These are phyloP conservation scores for Petrea volubilis DNA, from an alignment of 257 asterid species.

Conservation along the genomic window DNA sequence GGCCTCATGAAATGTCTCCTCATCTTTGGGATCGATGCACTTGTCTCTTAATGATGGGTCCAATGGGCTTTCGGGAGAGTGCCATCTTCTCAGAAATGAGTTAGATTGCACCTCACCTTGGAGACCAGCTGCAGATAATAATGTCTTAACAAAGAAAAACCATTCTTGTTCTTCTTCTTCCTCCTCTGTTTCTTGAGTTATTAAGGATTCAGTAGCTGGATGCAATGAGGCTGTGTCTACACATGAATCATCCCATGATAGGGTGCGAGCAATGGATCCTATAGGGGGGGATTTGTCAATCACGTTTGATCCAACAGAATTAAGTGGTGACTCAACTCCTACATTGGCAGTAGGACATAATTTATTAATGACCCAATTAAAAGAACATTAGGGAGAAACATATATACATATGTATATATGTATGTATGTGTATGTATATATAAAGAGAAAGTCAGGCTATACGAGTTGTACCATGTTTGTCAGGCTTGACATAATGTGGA, in stretches of 20 bases:
- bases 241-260: conserved; percentile 55
- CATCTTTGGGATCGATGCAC: conserved; percentile 42
- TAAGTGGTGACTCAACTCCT: conserved; percentile 42
- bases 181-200: conserved; percentile 45
- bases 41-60: conserved; percentile 68
- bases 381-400: background rate
- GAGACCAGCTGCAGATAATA: conserved; percentile 55
- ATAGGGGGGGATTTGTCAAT: conserved; percentile 87
- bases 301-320: conserved; percentile 45
- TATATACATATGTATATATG: no score
- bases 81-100: conserved; percentile 53
- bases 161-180: conserved; percentile 65
- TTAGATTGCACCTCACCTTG: conserved; percentile 41
- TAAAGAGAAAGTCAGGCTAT: background rate
- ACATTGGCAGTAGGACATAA: conserved; percentile 15
- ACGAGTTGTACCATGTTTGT: conserved; percentile 39
- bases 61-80: conserved; percentile 70
- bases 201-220: conserved; percentile 36
- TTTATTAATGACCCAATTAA: background rate
- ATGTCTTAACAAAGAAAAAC: conserved; percentile 50
- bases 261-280: conserved; percentile 75
- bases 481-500: conserved; percentile 33
- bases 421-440: no score
- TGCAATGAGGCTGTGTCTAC: conserved; percentile 50
- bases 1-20: conserved; percentile 52